These are phyloP conservation scores for Xerocomellus chrysenteron DNA, from an alignment of 768 basidiomycete genomes.

Conservation along the genomic window DNA sequence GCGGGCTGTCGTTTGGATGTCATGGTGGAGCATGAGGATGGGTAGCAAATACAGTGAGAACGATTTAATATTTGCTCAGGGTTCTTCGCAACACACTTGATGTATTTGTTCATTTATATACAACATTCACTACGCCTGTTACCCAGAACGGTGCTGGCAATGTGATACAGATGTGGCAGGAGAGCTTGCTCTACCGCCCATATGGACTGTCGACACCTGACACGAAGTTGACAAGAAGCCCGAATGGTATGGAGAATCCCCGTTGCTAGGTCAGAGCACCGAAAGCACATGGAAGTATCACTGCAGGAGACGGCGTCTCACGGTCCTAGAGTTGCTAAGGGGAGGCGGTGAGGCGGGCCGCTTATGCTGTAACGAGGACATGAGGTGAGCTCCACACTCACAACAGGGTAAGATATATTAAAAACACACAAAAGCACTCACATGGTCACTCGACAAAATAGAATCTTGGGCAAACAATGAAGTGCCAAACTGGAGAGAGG, in stretches of 20 bases:
- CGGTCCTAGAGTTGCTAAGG: background rate
- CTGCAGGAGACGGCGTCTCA: constrained; percentile 13
- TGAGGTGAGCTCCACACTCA: constrained; percentile 1
- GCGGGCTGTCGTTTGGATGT: constrained; percentile 12
- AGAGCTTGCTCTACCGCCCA: too few relatives aligned
- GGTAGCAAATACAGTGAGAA: background rate
- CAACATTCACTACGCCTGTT: background rate
- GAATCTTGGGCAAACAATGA: constrained; percentile 23
- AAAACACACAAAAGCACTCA: constrained; percentile 8
- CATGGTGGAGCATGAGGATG: constrained; percentile 12
- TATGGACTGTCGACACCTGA: background rate
- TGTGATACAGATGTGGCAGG: background rate
- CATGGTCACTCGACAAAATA: background rate
- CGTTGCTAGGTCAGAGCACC: background rate
- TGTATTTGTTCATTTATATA: constrained; percentile 3
- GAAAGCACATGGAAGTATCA: background rate
- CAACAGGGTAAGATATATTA: background rate
- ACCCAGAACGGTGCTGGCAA: background rate
- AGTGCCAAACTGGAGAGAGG: background rate
- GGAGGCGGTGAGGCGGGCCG: constrained; percentile 11
- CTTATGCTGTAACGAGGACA: constrained; percentile 9
- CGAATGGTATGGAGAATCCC: background rate
- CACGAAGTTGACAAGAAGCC: background rate
- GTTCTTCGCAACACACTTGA: background rate
- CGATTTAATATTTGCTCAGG: background rate